A percentile compares a stretch with the other conserved stretches of the same genome.
Conservation (phyloP, 768 basidiomycete species). For the Psilocybe subaeruginosa region DNA sequence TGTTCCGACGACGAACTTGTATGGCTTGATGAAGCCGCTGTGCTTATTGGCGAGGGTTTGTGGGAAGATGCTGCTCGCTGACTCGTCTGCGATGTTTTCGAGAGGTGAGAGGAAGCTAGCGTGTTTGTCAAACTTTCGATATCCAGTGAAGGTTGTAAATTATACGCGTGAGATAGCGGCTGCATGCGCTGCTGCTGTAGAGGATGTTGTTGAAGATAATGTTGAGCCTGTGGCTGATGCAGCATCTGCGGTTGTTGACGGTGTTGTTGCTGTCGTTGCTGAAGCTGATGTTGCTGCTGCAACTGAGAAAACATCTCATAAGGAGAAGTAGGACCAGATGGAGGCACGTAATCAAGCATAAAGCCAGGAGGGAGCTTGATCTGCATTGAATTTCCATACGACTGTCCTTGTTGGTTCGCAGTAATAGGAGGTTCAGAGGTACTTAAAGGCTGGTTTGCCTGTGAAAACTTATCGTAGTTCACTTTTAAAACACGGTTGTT, state of each 20-base stretch:
- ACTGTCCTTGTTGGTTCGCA: background rate
- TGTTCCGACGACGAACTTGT: slow-evolving; percentile 15
- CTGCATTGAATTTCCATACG: slow-evolving; percentile 23
- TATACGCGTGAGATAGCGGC: background rate
- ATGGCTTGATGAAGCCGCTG: slow-evolving; percentile 10
- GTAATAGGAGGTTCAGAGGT: background rate
- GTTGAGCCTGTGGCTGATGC: slow-evolving; percentile 69
- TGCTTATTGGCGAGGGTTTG: slow-evolving; percentile 14
- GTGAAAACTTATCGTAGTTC: slow-evolving; percentile 85
- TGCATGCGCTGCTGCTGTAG: background rate
- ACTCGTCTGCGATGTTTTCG: slow-evolving; percentile 5
- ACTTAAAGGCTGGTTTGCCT: slow-evolving; percentile 17
- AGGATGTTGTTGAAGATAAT: slow-evolving; percentile 28
- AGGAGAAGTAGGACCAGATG: slow-evolving; percentile 37
- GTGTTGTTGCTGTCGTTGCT: slow-evolving; percentile 15
- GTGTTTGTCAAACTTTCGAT: slow-evolving; percentile 21
- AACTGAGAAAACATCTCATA: slow-evolving; percentile 25
- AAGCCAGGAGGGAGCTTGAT: slow-evolving; percentile 38
- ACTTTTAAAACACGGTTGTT: slow-evolving; percentile 89
- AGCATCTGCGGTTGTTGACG: slow-evolving; percentile 24
- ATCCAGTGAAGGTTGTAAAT: slow-evolving; percentile 12
- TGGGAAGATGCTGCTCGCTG: background rate
- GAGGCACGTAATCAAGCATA: slow-evolving; percentile 38
- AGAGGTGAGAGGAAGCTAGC: slow-evolving; percentile 16
- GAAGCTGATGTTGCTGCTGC: slow-evolving; percentile 16